Evolutionary conservation across 2,329 filamentous ascomycete genomes (phyloP), one percentile per base, ranked within the genome.

Genomic region (Juglanconis sp.): DNA sequence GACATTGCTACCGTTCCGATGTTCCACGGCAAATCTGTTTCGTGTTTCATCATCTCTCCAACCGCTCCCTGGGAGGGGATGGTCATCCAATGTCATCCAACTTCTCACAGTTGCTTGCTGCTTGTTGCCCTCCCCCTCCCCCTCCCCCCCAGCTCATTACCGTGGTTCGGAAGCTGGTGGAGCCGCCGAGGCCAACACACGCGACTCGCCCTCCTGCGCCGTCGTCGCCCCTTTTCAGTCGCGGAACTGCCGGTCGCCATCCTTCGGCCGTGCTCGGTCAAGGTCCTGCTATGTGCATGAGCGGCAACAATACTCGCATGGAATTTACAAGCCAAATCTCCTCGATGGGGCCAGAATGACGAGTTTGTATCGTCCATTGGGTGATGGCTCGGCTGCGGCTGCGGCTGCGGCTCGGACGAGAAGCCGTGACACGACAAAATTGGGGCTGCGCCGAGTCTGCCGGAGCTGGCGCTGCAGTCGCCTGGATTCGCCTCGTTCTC

Each of bases 1-100:
- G 35, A 35, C 24, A 32, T 15, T 32, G 17, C 8, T 57, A 32
- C 46, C 54, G 46, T 57, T 42, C 54, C 54, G 47, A 46, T 24
- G 40, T 40, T 54, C 24, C 24, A 54, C 38, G 32, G 52, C 52
- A 54, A 54, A 46, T 34, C 36, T 51, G 54, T 50, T 57, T 57
- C 46, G 54, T 50, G 54, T 57, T 46, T 57, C 54, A 57, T 34
- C 40, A 40, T 24, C 31, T n/a, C 40, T 48, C 44, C 53, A 17
- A 36, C 35, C 34, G 11, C 36, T 49, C 34, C 6, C 44, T 38
- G 5, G 11, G 17, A 24, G 17, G 17, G 17, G 17, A 24, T 24
- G 17, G 17, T 24, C 17, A 24, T 24, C 17, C 17, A 24, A 24
- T 24, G 17, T 24, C 17, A 24, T 24, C 17, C 17, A 24, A 30